Conservation (phyloP, 176 grass and related monocot species). For the Oryza longistaminata region DNA sequence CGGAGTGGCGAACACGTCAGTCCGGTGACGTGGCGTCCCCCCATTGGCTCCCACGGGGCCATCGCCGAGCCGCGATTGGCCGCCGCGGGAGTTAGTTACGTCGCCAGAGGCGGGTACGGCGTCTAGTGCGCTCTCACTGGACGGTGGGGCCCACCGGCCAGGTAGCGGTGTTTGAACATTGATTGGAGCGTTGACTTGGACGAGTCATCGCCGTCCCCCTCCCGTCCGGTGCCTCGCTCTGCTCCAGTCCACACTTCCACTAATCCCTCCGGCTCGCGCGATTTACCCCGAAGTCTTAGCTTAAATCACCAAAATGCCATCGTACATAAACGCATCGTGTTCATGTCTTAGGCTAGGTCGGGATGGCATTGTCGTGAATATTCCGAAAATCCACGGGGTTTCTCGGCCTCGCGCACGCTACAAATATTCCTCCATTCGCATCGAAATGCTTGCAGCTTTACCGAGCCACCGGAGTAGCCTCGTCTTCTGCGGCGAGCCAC, state of each 20-base stretch:
- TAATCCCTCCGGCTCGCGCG: neutral
- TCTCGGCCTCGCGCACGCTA: neutral
- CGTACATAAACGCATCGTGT: accelerated
- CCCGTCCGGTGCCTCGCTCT: neutral
- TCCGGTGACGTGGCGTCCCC: slow-evolving; percentile 13
- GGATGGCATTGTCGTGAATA: slow-evolving; percentile 36
- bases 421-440: slow-evolving; percentile 46
- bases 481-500: slow-evolving; percentile 23
- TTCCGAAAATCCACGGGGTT: neutral
- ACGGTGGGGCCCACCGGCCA: neutral
- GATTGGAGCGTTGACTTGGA: slow-evolving; percentile 38
- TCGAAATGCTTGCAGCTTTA: neutral
- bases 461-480: neutral
- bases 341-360: too few relatives aligned
- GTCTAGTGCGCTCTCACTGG: neutral
- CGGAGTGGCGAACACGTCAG: slow-evolving; percentile 24
- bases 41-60: neutral
- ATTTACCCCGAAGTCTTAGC: neutral
- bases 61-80: slow-evolving; percentile 3
- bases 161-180: neutral
- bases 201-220: neutral
- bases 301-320: slow-evolving; percentile 19
- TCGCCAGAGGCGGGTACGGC: neutral
- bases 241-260: slow-evolving; percentile 28
- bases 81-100: neutral